Evolutionary conservation across 139 green algal genomes (phyloP).

Genomic region (Deuterostichococcus epilithicus): DNA sequence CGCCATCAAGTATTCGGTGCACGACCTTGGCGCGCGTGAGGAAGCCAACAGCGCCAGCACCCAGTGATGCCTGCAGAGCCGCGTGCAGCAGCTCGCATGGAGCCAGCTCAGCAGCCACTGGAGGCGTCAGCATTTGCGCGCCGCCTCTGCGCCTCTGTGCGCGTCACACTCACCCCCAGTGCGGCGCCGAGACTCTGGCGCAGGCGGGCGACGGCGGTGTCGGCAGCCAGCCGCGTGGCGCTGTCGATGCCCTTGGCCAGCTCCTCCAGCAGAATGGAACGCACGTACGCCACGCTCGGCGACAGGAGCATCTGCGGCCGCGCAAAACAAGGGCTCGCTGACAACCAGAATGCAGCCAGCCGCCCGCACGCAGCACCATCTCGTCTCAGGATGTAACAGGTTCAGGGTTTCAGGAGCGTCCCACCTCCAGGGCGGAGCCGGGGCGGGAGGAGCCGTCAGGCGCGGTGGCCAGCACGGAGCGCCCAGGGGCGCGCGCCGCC

Average conservation of each 20-base stretch:
- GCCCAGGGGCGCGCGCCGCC: constrained; percentile 35
- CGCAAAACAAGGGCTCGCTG: neutral
- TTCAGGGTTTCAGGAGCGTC: too few species aligned
- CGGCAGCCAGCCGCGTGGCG: constrained; percentile 51
- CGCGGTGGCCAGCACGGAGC: constrained; percentile 9
- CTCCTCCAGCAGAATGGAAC: constrained; percentile 79
- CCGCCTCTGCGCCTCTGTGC: too few species aligned
- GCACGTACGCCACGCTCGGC: constrained; percentile 65
- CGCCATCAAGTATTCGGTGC: neutral
- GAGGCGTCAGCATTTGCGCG: neutral
- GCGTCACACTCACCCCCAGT: neutral
- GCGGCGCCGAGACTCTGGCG: neutral
- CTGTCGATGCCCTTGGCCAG: constrained; percentile 80
- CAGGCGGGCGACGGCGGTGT: constrained; percentile 19
- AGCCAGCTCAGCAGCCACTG: neutral
- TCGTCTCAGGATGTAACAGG: too few species aligned
- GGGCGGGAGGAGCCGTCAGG: neutral
- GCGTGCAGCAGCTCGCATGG: neutral
- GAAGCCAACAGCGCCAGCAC: neutral
- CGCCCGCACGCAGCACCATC: too few species aligned
- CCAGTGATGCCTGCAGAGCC: neutral
- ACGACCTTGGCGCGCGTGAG: neutral
- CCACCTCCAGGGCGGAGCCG: neutral
- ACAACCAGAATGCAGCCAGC: too few species aligned
- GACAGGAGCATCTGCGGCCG: constrained; percentile 62